Percentiles rank a stretch among this genome's conserved stretches.
phyloP scores from a whole-genome alignment of 345 rosid genomes.

The Euphorbia tirucalli region DNA sequence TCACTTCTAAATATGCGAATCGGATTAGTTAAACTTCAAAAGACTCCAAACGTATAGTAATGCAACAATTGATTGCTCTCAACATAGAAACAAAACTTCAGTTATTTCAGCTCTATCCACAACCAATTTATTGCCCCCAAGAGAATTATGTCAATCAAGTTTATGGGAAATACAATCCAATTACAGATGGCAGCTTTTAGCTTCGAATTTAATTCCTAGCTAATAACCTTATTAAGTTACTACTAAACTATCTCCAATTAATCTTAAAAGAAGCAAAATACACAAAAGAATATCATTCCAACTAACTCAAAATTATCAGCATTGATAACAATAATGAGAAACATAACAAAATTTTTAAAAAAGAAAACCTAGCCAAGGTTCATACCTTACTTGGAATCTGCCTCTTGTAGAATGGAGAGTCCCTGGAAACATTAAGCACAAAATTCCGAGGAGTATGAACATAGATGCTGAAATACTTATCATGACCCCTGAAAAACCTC shows the following conservation, averaged over 20 bases:
- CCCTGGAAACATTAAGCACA: constrained; percentile 48
- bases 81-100: neutral
- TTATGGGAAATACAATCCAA: neutral
- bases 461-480: constrained; percentile 53
- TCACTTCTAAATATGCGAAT: neutral
- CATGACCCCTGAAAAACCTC: constrained; percentile 72
- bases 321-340: neutral
- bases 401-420: constrained; percentile 61
- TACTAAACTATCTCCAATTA: neutral
- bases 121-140: neutral
- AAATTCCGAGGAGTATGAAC: constrained; percentile 60
- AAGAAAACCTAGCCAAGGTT: neutral
- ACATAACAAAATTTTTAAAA: no score
- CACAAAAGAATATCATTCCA: neutral
- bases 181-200: no score
- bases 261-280: neutral
- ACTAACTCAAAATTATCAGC: neutral
- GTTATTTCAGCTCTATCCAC: neutral
- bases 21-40: neutral
- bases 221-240: neutral
- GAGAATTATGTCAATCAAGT: neutral
- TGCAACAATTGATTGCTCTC: neutral
- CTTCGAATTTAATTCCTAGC: neutral
- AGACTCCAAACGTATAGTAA: neutral
- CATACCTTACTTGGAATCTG: constrained; percentile 82